Base-by-base conservation (phyloP, 148 eudicot species). In the Silene latifolia region DNA sequence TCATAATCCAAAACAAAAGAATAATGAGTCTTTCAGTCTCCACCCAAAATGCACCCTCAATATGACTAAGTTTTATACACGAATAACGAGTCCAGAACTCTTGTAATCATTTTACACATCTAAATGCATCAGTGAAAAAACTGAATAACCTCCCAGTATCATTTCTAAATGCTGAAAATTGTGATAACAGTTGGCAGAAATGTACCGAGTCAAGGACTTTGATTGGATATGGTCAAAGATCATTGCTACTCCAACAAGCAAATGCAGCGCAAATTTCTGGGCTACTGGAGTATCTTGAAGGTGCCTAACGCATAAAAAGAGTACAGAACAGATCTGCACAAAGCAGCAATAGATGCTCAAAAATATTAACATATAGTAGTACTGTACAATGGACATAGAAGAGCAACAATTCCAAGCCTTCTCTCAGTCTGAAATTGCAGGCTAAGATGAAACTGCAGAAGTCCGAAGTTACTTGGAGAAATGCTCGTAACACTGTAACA, bases 151-250 rank as follows among this genome's bases (percentile, higher is more conserved):
- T 39, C 44, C 44, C 44, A 39, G 0, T 39, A 39, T 39, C 44
- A 39, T 39, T 35, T 47, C 42, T 77, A 21, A 63, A 53, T 51
- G 39, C 78, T 80, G 23, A 70, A 81, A 35, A 10, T 69, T 54
- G 27, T 72, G 27, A n/a, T 71, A 8, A 71, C 88, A 93, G 98
- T 82, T 93, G 83, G 96, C 89, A 79, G 98, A 93, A 81, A 79
- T 90, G 87, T 81, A 72, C 39, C 82, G 75, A 73, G 76, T 57
- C 0, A 85, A 79, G 75, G 84, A 82, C 46, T 63, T 17, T 19
- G 80, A 79, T 15, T 90, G 98, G 98, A 71, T 70, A 48, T 93
- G 98, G 98, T 73, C 83, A n/a, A 89, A 88, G 24, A 88, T 77
- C 32, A 87, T 93, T 21, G 89, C 83, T 44, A 88, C 96, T 67